Evolutionary conservation across 2,329 filamentous ascomycete species (phyloP).

Genomic region (Teratosphaeria gauchensis): DNA sequence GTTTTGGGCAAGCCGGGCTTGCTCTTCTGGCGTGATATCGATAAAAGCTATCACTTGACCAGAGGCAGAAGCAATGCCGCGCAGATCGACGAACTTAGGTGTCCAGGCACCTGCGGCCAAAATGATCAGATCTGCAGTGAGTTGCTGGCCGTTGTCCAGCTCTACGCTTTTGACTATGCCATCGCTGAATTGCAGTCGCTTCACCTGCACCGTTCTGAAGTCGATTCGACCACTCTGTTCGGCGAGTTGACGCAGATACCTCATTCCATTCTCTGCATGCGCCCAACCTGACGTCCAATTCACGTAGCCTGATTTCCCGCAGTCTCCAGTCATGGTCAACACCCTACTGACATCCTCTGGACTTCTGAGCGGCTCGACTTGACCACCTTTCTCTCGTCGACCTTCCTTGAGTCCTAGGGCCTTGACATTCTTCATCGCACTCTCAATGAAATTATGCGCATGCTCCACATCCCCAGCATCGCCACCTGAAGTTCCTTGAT

Average conservation of each 20-base stretch:
- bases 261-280: constrained; percentile 62
- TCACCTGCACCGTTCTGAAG: constrained; percentile 42
- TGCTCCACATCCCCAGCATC: constrained; percentile 26
- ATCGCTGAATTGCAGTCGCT: constrained; percentile 31
- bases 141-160: constrained; percentile 39
- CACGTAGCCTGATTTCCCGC: constrained; percentile 59
- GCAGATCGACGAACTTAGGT: constrained; percentile 63
- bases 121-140: constrained; percentile 63
- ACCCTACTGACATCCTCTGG: constrained; percentile 29
- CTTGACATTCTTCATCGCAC: constrained; percentile 53
- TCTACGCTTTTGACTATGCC: constrained; percentile 47
- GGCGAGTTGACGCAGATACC: constrained; percentile 47
- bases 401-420: constrained; percentile 37
- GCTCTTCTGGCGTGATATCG: constrained; percentile 61
- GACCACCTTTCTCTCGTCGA: constrained; percentile 20
- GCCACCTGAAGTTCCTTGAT: constrained; percentile 29
- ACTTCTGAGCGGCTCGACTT: constrained; percentile 30
- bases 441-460: constrained; percentile 46
- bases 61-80: constrained; percentile 66
- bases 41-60: constrained; percentile 76
- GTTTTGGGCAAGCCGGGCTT: constrained; percentile 51
- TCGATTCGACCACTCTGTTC: constrained; percentile 44
- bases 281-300: constrained; percentile 73
- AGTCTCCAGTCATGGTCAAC: constrained; percentile 31
- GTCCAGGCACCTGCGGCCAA: constrained; percentile 87